These are phyloP conservation scores for Nymphaea colorata DNA, from an alignment of 164 flowering plant species.

Conservation along the genomic window DNA sequence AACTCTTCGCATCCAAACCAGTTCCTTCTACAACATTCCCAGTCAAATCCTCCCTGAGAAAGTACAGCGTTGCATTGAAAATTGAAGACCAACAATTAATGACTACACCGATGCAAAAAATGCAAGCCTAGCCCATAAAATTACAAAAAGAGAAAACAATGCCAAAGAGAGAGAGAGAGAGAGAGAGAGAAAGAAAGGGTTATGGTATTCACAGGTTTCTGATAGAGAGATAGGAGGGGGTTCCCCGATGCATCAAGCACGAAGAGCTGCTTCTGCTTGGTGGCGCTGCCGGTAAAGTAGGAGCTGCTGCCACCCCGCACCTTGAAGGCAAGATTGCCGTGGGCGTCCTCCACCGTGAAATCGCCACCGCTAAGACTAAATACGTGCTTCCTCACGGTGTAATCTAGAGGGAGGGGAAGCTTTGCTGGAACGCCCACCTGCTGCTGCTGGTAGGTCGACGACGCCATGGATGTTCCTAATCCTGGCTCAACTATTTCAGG, in stretches of 20 bases:
- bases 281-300: neutral
- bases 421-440: conserved; percentile 6
- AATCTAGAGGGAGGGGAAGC: conserved; percentile 17
- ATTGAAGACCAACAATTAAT: neutral
- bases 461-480: neutral
- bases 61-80: neutral
- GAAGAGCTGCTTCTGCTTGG: conserved; percentile 3
- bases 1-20: neutral
- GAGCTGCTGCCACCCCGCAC: conserved; percentile 8
- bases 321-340: conserved; percentile 26
- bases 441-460: conserved; percentile 12
- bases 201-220: conserved; percentile 14
- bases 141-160: neutral
- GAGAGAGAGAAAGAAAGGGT: neutral
- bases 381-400: conserved; percentile 28
- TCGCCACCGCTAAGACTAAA: conserved; percentile 14
- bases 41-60: neutral
- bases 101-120: too few species aligned
- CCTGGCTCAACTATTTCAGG: too few species aligned
- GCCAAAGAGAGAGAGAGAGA: neutral
- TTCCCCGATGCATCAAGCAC: conserved; percentile 28
- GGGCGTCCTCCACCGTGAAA: conserved; percentile 28
- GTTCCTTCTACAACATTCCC: neutral
- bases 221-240: conserved; percentile 26
- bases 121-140: too few species aligned